phyloP scores from a whole-genome alignment of 305 asterid genomes.

The Fraxinus baroniana region DNA sequence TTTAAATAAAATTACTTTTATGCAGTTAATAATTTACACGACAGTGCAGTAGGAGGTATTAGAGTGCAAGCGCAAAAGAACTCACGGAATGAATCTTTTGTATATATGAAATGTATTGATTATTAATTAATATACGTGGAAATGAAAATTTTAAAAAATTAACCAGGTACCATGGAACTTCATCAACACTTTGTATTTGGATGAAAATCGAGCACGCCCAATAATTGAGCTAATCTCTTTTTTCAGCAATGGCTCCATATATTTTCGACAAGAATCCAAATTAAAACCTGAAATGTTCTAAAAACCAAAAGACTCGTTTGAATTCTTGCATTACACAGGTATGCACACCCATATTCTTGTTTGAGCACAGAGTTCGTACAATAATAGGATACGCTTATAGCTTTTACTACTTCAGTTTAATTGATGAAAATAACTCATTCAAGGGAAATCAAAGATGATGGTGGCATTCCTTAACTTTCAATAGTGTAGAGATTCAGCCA shows the following conservation, averaged over 20 bases:
- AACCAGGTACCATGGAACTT: not conserved
- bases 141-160: not conserved
- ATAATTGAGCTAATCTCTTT: not conserved
- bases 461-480: not conserved
- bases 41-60: conserved; percentile 1
- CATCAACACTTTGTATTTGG: not conserved
- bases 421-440: conserved; percentile 5
- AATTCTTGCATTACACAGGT: too few relatives aligned
- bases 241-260: not conserved
- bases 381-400: conserved; percentile 10
- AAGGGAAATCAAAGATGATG: conserved; percentile 11
- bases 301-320: too few relatives aligned
- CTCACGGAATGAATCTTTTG: conserved; percentile 2
- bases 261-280: too few relatives aligned
- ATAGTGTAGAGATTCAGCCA: conserved; percentile 13
- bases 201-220: not conserved
- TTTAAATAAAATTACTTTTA: not conserved
- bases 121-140: not conserved
- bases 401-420: not conserved
- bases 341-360: not conserved
- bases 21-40: not conserved
- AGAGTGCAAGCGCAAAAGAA: conserved; percentile 2
- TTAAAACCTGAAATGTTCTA: too few relatives aligned
- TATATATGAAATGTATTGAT: not conserved
- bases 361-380: not conserved